A percentile compares a stretch with the other conserved stretches of the same genome.
These are phyloP conservation scores for Phytophthora nicotianae DNA, from an alignment of 352 stramenopile species.

Conservation along the genomic window DNA sequence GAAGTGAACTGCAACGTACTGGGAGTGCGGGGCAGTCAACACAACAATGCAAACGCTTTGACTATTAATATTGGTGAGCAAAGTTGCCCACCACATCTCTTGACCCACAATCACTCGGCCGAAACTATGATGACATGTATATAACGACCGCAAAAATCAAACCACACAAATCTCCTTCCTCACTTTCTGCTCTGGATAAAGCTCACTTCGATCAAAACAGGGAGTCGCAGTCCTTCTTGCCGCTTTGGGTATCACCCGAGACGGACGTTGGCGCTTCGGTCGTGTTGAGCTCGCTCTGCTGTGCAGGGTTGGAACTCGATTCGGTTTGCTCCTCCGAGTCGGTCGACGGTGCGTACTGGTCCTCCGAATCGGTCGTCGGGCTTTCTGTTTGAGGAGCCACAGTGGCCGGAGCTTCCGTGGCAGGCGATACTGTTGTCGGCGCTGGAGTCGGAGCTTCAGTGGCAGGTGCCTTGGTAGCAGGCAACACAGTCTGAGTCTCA, in stretches of 20 bases:
- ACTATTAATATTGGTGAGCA: neutral
- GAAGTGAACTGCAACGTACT: slow-evolving; percentile 10
- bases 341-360: slow-evolving; percentile 1
- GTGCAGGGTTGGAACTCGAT: neutral
- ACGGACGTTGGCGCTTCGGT: slow-evolving; percentile 20
- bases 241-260: slow-evolving; percentile 8
- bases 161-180: slow-evolving; percentile 25
- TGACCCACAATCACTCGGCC: slow-evolving; percentile 26
- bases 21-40: neutral
- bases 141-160: slow-evolving; percentile 18
- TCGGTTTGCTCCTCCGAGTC: slow-evolving; percentile 18
- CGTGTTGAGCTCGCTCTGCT: slow-evolving; percentile 12
- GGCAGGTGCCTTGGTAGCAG: slow-evolving; percentile 13
- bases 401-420: slow-evolving; percentile 7
- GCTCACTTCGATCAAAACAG: slow-evolving; percentile 21
- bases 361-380: slow-evolving; percentile 3
- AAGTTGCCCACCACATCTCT: slow-evolving; percentile 28
- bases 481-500: too few species aligned
- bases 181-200: slow-evolving; percentile 20
- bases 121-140: neutral
- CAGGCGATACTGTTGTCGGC: neutral
- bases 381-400: slow-evolving; percentile 6
- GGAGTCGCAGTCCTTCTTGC: slow-evolving; percentile 30
- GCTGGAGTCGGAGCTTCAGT: slow-evolving; percentile 12
- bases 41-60: neutral